Evolutionary conservation across 2,329 filamentous ascomycete species (phyloP).

Genomic region (Exophiala viscosa): DNA sequence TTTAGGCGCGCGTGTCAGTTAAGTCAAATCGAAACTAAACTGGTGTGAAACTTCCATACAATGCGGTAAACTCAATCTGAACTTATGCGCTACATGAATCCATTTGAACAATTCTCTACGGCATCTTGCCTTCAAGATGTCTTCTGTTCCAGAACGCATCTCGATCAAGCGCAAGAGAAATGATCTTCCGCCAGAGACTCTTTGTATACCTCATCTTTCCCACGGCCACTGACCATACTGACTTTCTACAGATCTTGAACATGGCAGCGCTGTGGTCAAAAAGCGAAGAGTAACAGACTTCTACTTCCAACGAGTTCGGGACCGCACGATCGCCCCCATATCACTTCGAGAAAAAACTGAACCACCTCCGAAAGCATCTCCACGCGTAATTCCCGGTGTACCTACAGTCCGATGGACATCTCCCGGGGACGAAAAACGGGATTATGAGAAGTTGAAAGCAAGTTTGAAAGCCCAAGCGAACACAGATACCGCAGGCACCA

Average conservation of each 20-base stretch:
- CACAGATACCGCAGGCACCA: not conserved
- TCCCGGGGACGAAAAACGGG: constrained; percentile 40
- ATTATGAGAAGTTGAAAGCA: constrained; percentile 23
- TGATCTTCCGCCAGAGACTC: constrained; percentile 54
- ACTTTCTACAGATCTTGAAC: constrained; percentile 40
- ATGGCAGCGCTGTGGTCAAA: constrained; percentile 39
- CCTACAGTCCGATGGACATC: constrained; percentile 41
- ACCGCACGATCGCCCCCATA: constrained; percentile 18
- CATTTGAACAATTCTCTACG: too few species aligned
- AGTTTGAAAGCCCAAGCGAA: constrained; percentile 2
- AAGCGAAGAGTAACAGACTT: constrained; percentile 49
- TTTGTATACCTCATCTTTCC: constrained; percentile 39
- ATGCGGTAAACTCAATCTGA: too few species aligned
- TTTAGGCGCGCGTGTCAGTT: too few species aligned
- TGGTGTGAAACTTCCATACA: too few species aligned
- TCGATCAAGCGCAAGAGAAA: constrained; percentile 56
- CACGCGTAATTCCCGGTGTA: constrained; percentile 28
- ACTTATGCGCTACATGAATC: too few species aligned
- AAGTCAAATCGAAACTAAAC: too few species aligned
- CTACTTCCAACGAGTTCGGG: constrained; percentile 43
- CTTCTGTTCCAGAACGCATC: constrained; percentile 48
- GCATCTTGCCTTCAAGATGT: constrained; percentile 33
- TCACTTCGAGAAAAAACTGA: constrained; percentile 11
- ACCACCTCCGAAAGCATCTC: constrained; percentile 24
- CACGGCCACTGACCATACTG: not conserved